Evolutionary conservation across 805 yeast genomes (phyloP), one percentile per base, ranked within the genome.

Genomic region (Blastobotrys parvus): DNA sequence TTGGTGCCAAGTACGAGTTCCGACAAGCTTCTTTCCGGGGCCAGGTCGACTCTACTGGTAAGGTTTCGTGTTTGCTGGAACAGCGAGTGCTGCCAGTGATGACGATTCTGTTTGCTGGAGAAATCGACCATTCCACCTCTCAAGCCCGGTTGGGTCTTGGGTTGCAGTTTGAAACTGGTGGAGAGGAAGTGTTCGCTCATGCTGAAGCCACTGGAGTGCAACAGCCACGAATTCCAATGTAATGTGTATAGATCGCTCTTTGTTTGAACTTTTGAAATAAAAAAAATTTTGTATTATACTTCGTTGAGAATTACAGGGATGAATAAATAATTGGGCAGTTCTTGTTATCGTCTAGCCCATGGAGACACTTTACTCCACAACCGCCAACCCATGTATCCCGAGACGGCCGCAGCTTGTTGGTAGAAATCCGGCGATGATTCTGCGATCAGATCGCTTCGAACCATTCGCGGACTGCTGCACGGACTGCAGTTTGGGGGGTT

Each of bases 1-100:
- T 90, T 45, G 98, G 97, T 68, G 95, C 95, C 58, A 92, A 90
- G 70, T 90, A 90, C 68, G 97, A 92, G 71, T 92, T 87, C 76
- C 87, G 97, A 71, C 94, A 87, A 68, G 82, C 94, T 45, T 81
- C 87, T 43, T 88, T 88, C 78, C 80, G 98, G 69, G 96, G 97
- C 60, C 94, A 89, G 67, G 61, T 92, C 49, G 96, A 88, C 69
- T 78, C 94, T 41, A 71, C 75, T 47, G 98, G 98, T 68, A 87
- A 85, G 69, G 94, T 90, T 42, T 75, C 85, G 44, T 85, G 88
- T 57, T 79, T 88, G 72, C 72, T 92, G 63, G 98, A 92, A 71
- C 87, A 88, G 72, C 81, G 95, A 64, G 79, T 92, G 43, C 74
- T 89, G 58, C 97, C 97, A 60, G 86, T 94, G 39, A 78, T 89